Evolutionary conservation across 371 early-diverging fungal genomes (phyloP), one percentile per base, ranked within the genome.

Genomic region (Homolaphlyctis polyrhiza): DNA sequence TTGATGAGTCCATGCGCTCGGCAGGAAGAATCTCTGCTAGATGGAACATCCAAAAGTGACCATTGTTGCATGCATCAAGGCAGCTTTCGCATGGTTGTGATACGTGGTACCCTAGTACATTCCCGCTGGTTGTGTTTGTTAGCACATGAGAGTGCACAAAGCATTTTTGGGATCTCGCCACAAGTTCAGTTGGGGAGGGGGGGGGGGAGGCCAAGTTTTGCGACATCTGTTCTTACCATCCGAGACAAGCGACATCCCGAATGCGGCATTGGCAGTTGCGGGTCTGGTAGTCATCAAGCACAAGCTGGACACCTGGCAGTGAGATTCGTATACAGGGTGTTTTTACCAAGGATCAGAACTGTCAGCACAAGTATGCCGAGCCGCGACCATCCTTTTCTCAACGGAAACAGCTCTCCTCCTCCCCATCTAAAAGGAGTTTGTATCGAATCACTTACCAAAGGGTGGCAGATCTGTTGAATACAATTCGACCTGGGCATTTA

Each of bases 41-140:
- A 57, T 57, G 58, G 33, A 63, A 63, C 63, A 63, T 63, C 63
- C 63, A 63, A 63, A 63, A 63, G n/a, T 63, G 63, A 27, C 63
- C 63, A 72, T 95, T 97, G 77, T 96, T 94, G 67, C 94, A 91
- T 35, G 91, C 83, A 33, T 87, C 88, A 39, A 96, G 79, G 70
- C 98, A 97, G 49, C 77, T 77, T 21, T 80, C 72, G 73, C 98
- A 98, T 13, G 98, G 97, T 66, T 90, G 91, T 0, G 94, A 91
- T 16, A 97, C 91, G 74, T 95, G 96, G 76, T 97, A 97, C 1
- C 97, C 97, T 59, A 97, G 76, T 16, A 91, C 88, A 72, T 93
- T 95, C 13, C 95, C 96, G 74, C 96, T 86, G 63, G 23, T 5
- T 23, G 23, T 6, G 8, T 48, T 14, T 6, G 49, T 23, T 27